A percentile compares a stretch with the other conserved stretches of the same genome.
phyloP scores from a whole-genome alignment of 139 green algal species.

The Coelastrella sp. region DNA sequence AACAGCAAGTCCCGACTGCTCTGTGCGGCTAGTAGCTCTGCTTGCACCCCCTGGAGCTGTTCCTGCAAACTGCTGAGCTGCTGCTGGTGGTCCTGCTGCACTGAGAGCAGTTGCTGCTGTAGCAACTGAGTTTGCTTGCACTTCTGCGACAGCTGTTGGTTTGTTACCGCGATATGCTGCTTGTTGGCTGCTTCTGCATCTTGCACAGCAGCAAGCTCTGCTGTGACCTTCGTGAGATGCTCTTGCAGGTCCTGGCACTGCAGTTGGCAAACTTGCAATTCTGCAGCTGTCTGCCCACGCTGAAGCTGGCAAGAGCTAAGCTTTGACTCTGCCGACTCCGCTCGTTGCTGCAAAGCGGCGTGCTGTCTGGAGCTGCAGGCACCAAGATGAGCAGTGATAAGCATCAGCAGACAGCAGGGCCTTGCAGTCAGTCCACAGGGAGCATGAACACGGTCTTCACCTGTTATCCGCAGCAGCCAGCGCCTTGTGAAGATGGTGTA shows the following conservation, averaged over 20 bases:
- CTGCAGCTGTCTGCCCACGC: neutral
- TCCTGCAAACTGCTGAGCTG: neutral
- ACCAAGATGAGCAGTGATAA: neutral
- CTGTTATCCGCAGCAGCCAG: neutral
- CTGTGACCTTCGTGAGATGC: neutral
- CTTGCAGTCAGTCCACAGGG: neutral
- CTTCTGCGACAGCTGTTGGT: neutral
- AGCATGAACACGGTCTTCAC: neutral
- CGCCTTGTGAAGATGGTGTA: neutral
- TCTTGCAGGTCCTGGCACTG: conserved; percentile 34
- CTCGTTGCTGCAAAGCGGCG: neutral
- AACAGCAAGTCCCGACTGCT: neutral
- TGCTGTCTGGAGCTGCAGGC: neutral
- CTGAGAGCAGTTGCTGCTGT: neutral
- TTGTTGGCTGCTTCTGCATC: neutral
- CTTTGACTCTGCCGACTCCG: neutral
- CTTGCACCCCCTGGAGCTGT: neutral
- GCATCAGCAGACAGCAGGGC: neutral
- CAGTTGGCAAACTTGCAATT: neutral
- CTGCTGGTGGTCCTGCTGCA: neutral
- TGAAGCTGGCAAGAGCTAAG: neutral
- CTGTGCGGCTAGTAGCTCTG: neutral
- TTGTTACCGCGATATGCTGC: neutral
- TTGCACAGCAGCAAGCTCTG: neutral
- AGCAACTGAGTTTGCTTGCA: neutral